Evolutionary conservation across 148 eudicot genomes (phyloP), one percentile per base, ranked within the genome.

Genomic region (Dianthus caryophyllus): DNA sequence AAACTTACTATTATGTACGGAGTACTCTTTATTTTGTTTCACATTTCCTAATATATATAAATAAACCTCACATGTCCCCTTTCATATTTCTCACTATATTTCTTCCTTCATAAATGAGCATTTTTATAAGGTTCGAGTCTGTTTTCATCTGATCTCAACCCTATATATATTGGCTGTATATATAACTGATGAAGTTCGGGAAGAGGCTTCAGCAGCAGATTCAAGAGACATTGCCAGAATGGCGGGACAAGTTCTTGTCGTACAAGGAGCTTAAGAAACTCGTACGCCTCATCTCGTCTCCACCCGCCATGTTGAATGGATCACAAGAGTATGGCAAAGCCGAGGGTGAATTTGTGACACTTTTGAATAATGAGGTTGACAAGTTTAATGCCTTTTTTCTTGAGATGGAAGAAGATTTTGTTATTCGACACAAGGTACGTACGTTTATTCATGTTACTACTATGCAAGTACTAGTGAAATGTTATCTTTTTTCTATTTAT

Each of bases 231-330:
- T 55, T 88, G 56, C 96, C 96, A 0, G 89, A 67, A 9, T 91
- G 97, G 97, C 76, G 86, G 8, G 90, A 88, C 69, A 85, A 86
- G 64, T 91, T 73, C 56, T 59, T 88, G 68, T 84, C 84, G 0
- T 91, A 91, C 82, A 91, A 91, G 63, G 87, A 84, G 57, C 71
- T 91, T 70, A 91, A 88, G 84, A 82, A 86, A 69, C 85, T 91
- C 7, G 81, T 88, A n/a, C 76, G 78, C 2, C n/a, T 84, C 13
- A 79, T 88, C 36, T 82, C 87, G 1, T 70, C 81, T 21, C 60
- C 82, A 4, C 68, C 82, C 1, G 46, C 66, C 10, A 29, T 54
- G 39, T 24, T 54, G 29, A 65, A 14, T 22, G 76, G 79, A 33
- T 77, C 84, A 44, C 24, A 38, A 6, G 82, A 80, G 65, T 79